Conservation (phyloP, 805 yeast genomes). For the Saccharomycopsis selenospora region DNA sequence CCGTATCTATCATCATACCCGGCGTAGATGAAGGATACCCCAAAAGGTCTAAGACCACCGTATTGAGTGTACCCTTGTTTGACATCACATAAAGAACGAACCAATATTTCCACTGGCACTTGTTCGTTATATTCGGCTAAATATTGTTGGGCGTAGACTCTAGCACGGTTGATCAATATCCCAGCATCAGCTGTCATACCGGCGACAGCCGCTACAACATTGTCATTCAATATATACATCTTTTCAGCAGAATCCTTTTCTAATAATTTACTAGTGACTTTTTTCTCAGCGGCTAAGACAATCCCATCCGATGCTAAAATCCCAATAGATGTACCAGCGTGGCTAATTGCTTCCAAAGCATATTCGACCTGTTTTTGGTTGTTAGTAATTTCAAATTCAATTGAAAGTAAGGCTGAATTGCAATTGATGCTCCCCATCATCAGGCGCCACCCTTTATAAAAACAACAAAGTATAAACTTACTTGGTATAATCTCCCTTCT, state of each 20-base stretch:
- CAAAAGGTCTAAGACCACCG: conserved; percentile 98
- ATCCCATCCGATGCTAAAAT: conserved; percentile 80
- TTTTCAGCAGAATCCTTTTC: conserved; percentile 96
- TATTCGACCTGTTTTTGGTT: conserved; percentile 90
- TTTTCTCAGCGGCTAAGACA: conserved; percentile 93
- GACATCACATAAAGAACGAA: conserved; percentile 81
- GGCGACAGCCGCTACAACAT: conserved; percentile 89
- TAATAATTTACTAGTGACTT: conserved; percentile 83
- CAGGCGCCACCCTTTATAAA: conserved; percentile 1
- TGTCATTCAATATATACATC: conserved; percentile 76
- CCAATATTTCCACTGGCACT: conserved; percentile 87
- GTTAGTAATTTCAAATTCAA: too few relatives aligned
- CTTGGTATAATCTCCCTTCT: conserved; percentile 95
- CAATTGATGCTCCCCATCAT: neutral
- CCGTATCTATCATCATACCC: conserved; percentile 89
- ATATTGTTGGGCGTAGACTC: conserved; percentile 77
- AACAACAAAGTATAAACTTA: conserved; percentile 32
- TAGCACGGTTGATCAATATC: conserved; percentile 79
- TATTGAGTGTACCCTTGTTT: conserved; percentile 98
- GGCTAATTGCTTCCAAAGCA: conserved; percentile 93
- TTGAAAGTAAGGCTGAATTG: too few relatives aligned
- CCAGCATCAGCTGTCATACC: conserved; percentile 98
- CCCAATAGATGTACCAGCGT: conserved; percentile 96
- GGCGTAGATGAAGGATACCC: conserved; percentile 93
- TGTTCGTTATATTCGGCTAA: conserved; percentile 84